A percentile compares a stretch with the other conserved stretches of the same genome.
phyloP scores from a whole-genome alignment of 306 rosid genomes.

The Rosa lucieae region DNA sequence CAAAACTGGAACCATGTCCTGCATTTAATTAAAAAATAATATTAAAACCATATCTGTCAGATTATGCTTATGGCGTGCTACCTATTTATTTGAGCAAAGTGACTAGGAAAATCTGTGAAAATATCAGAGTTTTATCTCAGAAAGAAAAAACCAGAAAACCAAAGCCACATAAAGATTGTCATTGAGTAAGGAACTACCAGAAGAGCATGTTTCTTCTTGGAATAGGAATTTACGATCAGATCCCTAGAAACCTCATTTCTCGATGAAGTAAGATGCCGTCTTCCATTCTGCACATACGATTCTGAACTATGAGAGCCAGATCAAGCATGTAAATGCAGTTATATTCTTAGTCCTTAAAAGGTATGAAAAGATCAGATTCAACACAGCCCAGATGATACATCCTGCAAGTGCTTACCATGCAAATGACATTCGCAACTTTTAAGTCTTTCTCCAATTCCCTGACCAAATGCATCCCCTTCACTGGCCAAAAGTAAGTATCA shows the following conservation, averaged over 20 bases:
- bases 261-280: constrained; percentile 89
- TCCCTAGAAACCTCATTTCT: constrained; percentile 96
- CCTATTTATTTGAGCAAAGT: background rate
- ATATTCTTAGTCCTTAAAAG: constrained; percentile 11
- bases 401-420: constrained; percentile 65
- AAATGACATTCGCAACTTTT: constrained; percentile 94
- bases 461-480: constrained; percentile 99
- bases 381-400: constrained; percentile 17
- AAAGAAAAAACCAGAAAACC: constrained; percentile 16
- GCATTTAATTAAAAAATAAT: constrained; percentile 18
- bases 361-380: constrained; percentile 17
- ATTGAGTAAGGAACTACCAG: constrained; percentile 55
- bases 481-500: constrained; percentile 94
- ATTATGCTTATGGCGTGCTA: background rate
- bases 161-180: constrained; percentile 20
- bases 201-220: constrained; percentile 90
- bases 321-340: constrained; percentile 18
- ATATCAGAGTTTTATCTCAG: background rate
- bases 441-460: constrained; percentile 96
- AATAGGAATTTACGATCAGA: constrained; percentile 83
- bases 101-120: background rate
- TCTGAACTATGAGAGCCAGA: constrained; percentile 27
- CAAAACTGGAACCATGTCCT: constrained; percentile 90
- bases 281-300: constrained; percentile 78
- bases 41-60: background rate